These are phyloP conservation scores for Ormosia semicastrata DNA, from an alignment of 306 rosid genomes.

Conservation along the genomic window DNA sequence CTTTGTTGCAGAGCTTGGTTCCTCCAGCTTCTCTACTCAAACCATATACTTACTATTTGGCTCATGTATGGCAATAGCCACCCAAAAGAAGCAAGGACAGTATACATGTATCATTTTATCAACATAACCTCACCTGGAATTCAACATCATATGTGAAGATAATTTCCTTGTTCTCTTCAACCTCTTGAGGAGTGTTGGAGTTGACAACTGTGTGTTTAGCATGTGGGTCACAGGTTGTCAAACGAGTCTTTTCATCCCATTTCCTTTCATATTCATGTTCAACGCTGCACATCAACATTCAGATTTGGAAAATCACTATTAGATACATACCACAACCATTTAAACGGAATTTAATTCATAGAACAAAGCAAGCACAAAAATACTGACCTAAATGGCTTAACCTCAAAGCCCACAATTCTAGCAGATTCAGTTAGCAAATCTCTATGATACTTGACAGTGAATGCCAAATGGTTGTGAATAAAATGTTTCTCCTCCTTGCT, in stretches of 20 bases:
- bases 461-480: constrained; percentile 90
- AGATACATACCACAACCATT: not conserved
- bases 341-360: not conserved
- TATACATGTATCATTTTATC: not conserved
- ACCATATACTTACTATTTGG: not conserved
- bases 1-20: too few species aligned
- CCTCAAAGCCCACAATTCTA: constrained; percentile 99
- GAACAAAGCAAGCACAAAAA: constrained; percentile 1
- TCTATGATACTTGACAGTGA: constrained; percentile 81
- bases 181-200: constrained; percentile 93
- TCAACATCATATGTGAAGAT: constrained; percentile 91
- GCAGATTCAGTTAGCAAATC: constrained; percentile 78
- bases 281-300: constrained; percentile 55
- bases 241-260: constrained; percentile 72
- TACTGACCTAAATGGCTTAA: constrained; percentile 76
- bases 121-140: constrained; percentile 66
- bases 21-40: not conserved
- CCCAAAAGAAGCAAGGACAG: not conserved
- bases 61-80: not conserved
- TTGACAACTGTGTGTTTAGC: constrained; percentile 76
- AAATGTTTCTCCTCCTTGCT: constrained; percentile 83
- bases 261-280: constrained; percentile 91
- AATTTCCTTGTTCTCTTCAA: constrained; percentile 78
- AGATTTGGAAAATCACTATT: constrained; percentile 23
- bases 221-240: constrained; percentile 93